Evolutionary conservation across 257 asterid species (phyloP).

Genomic region (Perilla frutescens): DNA sequence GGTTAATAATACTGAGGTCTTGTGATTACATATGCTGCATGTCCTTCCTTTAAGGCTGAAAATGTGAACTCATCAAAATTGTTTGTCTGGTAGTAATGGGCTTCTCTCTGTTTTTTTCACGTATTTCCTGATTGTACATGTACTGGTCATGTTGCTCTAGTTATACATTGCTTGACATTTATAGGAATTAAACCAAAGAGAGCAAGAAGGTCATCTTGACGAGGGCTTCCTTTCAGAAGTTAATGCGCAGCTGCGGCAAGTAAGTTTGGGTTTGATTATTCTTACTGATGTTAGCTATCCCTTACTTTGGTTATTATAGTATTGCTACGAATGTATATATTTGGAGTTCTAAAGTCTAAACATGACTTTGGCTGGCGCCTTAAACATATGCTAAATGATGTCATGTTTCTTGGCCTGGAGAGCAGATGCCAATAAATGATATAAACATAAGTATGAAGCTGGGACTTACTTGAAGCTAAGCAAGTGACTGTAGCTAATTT

Average conservation of each 20-base stretch:
- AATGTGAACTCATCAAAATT: conserved; percentile 5
- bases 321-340: neutral
- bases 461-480: conserved; percentile 27
- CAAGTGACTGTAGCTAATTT: conserved; percentile 34
- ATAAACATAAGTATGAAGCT: neutral
- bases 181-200: conserved; percentile 84
- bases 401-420: neutral
- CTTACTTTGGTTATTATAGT: neutral
- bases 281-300: conserved; percentile 19
- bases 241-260: conserved; percentile 90
- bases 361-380: conserved; percentile 23
- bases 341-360: conserved; percentile 14
- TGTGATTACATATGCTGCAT: neutral
- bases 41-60: conserved; percentile 24
- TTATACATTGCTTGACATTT: conserved; percentile 38
- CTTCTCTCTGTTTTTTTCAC: conserved; percentile 23
- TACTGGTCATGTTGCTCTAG: conserved; percentile 7
- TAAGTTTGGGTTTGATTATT: conserved; percentile 44
- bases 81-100: conserved; percentile 6
- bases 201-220: conserved; percentile 94
- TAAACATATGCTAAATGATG: neutral
- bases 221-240: conserved; percentile 97
- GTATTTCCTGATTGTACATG: neutral
- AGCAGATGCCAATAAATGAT: conserved; percentile 10
- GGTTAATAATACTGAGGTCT: neutral